phyloP scores from a whole-genome alignment of 805 yeast species.

The Lipomyces anomalus region DNA sequence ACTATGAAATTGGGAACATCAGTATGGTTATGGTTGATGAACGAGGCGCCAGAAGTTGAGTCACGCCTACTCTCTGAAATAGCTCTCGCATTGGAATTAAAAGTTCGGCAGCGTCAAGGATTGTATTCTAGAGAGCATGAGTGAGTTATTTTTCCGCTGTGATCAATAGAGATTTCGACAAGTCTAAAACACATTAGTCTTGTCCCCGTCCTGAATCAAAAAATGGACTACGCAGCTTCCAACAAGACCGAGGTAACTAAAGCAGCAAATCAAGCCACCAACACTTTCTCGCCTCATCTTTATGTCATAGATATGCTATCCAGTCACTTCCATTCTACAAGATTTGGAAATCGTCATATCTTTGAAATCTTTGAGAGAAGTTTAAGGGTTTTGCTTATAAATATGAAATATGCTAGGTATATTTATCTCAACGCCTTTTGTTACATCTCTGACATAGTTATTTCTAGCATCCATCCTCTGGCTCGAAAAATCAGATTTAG shows the following conservation, averaged over 20 bases:
- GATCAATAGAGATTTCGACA: neutral
- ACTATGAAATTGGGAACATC: constrained; percentile 60
- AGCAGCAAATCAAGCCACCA: constrained; percentile 45
- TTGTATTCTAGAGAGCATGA: constrained; percentile 43
- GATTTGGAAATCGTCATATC: constrained; percentile 64
- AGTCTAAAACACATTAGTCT: constrained; percentile 40
- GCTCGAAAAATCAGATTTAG: constrained; percentile 73
- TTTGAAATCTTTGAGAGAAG: constrained; percentile 63
- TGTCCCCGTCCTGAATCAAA: constrained; percentile 51
- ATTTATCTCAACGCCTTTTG: no score
- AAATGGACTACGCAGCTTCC: constrained; percentile 88
- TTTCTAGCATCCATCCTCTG: constrained; percentile 78
- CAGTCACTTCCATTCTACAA: constrained; percentile 74
- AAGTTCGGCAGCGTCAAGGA: constrained; percentile 57
- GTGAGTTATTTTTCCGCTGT: no score
- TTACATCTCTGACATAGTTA: no score
- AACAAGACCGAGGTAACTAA: constrained; percentile 54
- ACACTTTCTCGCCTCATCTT: constrained; percentile 59
- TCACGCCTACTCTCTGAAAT: constrained; percentile 63
- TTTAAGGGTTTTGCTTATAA: constrained; percentile 39
- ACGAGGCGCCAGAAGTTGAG: constrained; percentile 56
- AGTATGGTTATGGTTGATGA: constrained; percentile 76
- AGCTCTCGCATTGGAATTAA: constrained; percentile 58
- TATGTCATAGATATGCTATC: constrained; percentile 60
- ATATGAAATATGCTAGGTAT: constrained; percentile 62